These are phyloP conservation scores for Cordyceps fumosorosea DNA, from an alignment of 2,329 filamentous ascomycete species.

Conservation along the genomic window DNA sequence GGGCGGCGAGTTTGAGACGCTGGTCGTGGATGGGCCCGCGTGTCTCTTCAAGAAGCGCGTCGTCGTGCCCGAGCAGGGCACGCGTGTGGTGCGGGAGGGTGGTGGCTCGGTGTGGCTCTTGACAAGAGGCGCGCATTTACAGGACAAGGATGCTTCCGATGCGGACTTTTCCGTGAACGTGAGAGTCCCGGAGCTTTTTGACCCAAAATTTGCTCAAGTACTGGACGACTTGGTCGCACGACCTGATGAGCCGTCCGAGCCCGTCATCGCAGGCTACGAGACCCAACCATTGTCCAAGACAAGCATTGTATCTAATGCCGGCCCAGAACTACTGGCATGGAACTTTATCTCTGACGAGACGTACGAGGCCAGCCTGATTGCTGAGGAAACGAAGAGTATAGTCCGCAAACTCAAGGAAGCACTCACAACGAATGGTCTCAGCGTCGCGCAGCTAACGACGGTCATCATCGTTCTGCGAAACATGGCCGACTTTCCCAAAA, in stretches of 20 bases:
- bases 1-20: constrained; percentile 92
- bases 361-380: constrained; percentile 28
- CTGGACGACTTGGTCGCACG: constrained; percentile 25
- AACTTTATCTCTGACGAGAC: constrained; percentile 28
- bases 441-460: constrained; percentile 40
- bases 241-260: neutral
- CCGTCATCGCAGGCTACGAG: neutral
- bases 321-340: constrained; percentile 22
- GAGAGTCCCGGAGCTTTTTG: constrained; percentile 59
- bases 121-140: constrained; percentile 51
- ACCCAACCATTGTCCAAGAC: neutral
- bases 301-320: too few relatives aligned
- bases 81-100: constrained; percentile 54
- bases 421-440: constrained; percentile 27
- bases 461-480: constrained; percentile 64
- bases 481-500: constrained; percentile 69
- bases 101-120: constrained; percentile 72
- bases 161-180: constrained; percentile 7
- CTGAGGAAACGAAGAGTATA: constrained; percentile 42
- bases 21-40: constrained; percentile 74
- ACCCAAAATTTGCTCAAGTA: constrained; percentile 48
- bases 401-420: constrained; percentile 37
- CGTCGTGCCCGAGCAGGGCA: constrained; percentile 48
- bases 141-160: constrained; percentile 28
- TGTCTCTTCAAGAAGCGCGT: constrained; percentile 68